These are phyloP conservation scores for Epichloe sp. DNA, from an alignment of 2,329 filamentous ascomycete species.

Conservation along the genomic window DNA sequence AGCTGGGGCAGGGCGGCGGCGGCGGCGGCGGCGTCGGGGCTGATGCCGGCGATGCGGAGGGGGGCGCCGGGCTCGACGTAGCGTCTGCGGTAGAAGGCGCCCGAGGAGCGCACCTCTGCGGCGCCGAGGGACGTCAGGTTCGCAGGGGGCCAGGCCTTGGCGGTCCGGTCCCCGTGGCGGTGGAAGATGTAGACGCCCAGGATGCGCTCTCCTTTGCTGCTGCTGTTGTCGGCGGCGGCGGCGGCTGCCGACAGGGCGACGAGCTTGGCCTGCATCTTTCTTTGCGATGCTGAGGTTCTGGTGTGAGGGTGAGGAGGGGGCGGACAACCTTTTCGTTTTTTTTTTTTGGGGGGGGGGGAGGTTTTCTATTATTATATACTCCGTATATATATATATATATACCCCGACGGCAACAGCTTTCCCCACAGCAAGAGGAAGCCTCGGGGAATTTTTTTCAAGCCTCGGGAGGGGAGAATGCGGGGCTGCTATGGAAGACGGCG, in stretches of 20 bases:
- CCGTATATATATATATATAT: too few relatives aligned
- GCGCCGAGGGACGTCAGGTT: slow-evolving; percentile 71
- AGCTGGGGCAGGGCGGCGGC: slow-evolving; percentile 48
- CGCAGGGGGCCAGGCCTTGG: slow-evolving; percentile 60
- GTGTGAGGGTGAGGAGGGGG: not conserved
- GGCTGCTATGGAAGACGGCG: not conserved
- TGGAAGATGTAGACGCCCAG: slow-evolving; percentile 79
- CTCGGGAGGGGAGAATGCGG: not conserved
- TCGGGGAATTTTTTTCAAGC: too few relatives aligned
- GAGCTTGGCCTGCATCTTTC: slow-evolving; percentile 27
- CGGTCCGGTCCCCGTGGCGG: slow-evolving; percentile 77
- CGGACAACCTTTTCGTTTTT: too few relatives aligned
- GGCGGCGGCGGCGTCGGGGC: slow-evolving; percentile 36
- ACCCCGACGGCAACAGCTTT: not conserved
- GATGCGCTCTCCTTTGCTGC: slow-evolving; percentile 43
- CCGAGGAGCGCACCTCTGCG: slow-evolving; percentile 57
- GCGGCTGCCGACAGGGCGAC: slow-evolving; percentile 12
- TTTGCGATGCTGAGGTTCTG: slow-evolving; percentile 1
- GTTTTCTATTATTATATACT: too few relatives aligned
- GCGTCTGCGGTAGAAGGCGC: slow-evolving; percentile 60
- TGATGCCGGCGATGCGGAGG: slow-evolving; percentile 51
- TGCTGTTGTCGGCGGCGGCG: slow-evolving; percentile 21
- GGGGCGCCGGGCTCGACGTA: slow-evolving; percentile 53
- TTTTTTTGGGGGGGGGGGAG: too few relatives aligned
- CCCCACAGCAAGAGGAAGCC: not conserved